Evolutionary conservation across 306 rosid genomes (phyloP).

Genomic region (Cicer yamashitae): DNA sequence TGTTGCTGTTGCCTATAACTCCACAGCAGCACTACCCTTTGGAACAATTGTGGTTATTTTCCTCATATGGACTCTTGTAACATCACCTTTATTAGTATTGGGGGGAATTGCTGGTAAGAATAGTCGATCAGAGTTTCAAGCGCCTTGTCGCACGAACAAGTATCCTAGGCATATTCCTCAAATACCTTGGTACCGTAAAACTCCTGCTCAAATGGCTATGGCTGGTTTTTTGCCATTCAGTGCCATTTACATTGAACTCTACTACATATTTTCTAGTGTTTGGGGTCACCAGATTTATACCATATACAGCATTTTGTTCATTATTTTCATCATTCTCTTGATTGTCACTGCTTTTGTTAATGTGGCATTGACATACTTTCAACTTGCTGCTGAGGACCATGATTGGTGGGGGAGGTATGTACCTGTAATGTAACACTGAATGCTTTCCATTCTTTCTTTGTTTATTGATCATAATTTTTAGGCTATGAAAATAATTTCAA

Average conservation of each 20-base stretch:
- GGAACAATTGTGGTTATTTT: slow-evolving; percentile 64
- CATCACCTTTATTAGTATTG: slow-evolving; percentile 55
- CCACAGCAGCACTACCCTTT: slow-evolving; percentile 60
- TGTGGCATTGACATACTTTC: slow-evolving; percentile 64
- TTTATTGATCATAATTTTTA: neutral
- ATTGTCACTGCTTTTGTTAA: slow-evolving; percentile 63
- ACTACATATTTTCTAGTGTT: slow-evolving; percentile 58
- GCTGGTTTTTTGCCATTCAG: slow-evolving; percentile 60
- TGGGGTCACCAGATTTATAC: slow-evolving; percentile 61
- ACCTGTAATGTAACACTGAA: neutral
- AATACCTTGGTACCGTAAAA: slow-evolving; percentile 56
- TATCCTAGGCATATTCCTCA: slow-evolving; percentile 62
- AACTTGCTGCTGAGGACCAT: slow-evolving; percentile 67
- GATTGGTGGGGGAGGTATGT: slow-evolving; percentile 71
- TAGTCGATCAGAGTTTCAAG: slow-evolving; percentile 52
- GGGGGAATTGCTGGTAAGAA: slow-evolving; percentile 63
- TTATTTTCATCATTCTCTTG: slow-evolving; percentile 60
- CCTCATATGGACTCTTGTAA: slow-evolving; percentile 65
- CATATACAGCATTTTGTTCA: slow-evolving; percentile 54
- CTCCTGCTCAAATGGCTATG: slow-evolving; percentile 59
- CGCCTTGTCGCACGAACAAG: slow-evolving; percentile 58
- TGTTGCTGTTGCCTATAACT: slow-evolving; percentile 57
- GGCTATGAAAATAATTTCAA: neutral
- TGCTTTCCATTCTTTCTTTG: neutral
- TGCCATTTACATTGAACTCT: slow-evolving; percentile 57